Percentiles rank a stretch among this genome's conserved stretches.
These are phyloP conservation scores for Sporothrix phasma DNA, from an alignment of 2,329 filamentous ascomycete genomes.

Conservation along the genomic window DNA sequence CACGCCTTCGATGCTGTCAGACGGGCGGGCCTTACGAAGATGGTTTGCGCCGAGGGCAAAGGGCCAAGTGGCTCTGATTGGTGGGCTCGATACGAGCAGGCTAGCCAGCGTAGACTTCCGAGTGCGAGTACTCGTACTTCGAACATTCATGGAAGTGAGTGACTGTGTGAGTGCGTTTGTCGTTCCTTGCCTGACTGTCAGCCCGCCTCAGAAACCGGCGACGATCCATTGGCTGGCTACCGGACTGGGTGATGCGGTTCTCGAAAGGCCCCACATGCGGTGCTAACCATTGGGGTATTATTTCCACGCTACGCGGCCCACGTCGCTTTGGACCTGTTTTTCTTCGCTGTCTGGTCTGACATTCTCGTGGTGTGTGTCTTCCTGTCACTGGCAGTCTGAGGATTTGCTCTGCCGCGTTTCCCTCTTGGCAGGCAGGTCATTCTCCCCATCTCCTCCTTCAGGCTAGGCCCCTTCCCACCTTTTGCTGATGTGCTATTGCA, in stretches of 20 bases:
- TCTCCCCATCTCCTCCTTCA: neutral
- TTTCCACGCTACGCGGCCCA: neutral
- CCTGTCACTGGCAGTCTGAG: neutral
- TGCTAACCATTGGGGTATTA: neutral
- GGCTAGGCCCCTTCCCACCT: neutral
- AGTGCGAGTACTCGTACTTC: no score
- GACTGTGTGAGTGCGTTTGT: no score
- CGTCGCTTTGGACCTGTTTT: neutral
- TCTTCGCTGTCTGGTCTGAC: neutral
- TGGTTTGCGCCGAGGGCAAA: neutral
- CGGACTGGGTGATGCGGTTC: slow-evolving; percentile 2
- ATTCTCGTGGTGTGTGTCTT: neutral
- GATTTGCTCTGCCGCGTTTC: neutral
- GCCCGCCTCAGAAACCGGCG: neutral
- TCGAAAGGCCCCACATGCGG: neutral
- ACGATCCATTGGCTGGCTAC: slow-evolving; percentile 1
- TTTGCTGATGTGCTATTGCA: neutral
- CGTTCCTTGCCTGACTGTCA: neutral
- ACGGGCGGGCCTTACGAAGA: neutral
- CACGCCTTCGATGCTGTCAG: neutral
- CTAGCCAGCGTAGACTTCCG: no score
- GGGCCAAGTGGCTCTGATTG: neutral
- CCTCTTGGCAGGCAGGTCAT: neutral
- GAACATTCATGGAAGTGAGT: no score
- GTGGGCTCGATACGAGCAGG: neutral